Conservation (phyloP, 106 monocot species). For the Dendrobium nobile region DNA sequence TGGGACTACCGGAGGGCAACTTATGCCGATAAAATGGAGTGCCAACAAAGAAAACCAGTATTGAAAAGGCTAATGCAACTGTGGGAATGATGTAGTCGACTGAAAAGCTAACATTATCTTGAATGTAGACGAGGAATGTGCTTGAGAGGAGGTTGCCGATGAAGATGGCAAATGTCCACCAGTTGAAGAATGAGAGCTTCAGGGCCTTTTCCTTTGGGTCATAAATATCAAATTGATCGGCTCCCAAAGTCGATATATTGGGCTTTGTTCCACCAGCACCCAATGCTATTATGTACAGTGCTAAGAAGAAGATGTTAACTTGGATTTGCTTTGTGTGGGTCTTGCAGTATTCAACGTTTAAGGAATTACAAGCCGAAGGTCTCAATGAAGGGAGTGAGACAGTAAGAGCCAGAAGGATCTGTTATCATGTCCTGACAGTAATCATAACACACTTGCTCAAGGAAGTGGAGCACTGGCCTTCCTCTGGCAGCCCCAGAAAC, state of each 20-base stretch:
- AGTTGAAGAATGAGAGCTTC: conserved; percentile 7
- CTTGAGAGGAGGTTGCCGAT: conserved; percentile 6
- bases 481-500: too few species aligned
- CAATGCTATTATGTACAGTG: conserved; percentile 35
- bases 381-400: conserved; percentile 28
- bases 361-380: conserved; percentile 11
- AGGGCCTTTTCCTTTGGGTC: neutral
- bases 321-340: conserved; percentile 6
- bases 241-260: conserved; percentile 40
- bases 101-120: neutral
- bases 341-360: neutral
- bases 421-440: too few species aligned
- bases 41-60: neutral
- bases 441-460: too few species aligned
- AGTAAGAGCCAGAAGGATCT: conserved; percentile 23
- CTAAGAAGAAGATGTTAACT: conserved; percentile 28
- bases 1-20: neutral
- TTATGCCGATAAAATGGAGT: conserved; percentile 2
- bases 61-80: neutral
- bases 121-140: neutral
- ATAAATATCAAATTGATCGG: conserved; percentile 14
- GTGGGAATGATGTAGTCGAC: conserved; percentile 3
- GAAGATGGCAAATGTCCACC: conserved; percentile 7
- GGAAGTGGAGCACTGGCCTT: too few species aligned
- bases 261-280: conserved; percentile 49